These are phyloP conservation scores for Sapria himalayana DNA, from an alignment of 345 rosid genomes.

Conservation along the genomic window DNA sequence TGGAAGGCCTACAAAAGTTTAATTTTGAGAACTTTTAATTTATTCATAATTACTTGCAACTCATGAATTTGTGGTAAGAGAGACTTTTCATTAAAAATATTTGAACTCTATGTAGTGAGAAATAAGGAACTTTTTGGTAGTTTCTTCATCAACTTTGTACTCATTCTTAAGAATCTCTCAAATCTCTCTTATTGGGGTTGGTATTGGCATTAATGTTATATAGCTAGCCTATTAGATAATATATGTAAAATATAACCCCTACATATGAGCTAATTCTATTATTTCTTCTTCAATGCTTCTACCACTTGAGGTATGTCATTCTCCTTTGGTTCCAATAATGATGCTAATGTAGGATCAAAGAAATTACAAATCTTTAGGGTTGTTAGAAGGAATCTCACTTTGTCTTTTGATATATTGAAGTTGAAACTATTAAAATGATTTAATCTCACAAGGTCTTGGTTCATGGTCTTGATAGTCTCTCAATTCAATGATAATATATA, in stretches of 20 bases:
- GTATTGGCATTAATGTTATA: neutral
- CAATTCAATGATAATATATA: neutral
- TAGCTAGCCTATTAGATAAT: neutral
- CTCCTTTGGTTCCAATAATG: neutral
- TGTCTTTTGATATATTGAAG: neutral
- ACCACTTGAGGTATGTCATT: too few relatives aligned
- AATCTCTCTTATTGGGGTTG: too few relatives aligned
- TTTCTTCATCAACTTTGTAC: neutral
- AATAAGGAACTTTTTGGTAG: neutral
- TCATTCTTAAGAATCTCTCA: neutral
- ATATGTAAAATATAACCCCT: neutral
- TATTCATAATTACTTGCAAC: too few relatives aligned
- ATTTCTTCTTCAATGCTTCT: neutral
- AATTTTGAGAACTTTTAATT: neutral
- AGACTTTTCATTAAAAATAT: neutral
- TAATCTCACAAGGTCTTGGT: neutral
- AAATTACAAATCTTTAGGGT: neutral
- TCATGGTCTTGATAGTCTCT: neutral
- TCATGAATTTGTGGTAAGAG: neutral
- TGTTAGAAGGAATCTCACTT: neutral
- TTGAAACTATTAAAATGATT: neutral
- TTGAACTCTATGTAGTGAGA: constrained; percentile 3
- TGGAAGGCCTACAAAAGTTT: neutral
- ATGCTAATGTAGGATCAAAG: neutral
- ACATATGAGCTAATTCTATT: neutral